Percentiles rank a stretch among this genome's conserved stretches.
phyloP scores from a whole-genome alignment of 257 asterid species.

The Solanum rostratum region DNA sequence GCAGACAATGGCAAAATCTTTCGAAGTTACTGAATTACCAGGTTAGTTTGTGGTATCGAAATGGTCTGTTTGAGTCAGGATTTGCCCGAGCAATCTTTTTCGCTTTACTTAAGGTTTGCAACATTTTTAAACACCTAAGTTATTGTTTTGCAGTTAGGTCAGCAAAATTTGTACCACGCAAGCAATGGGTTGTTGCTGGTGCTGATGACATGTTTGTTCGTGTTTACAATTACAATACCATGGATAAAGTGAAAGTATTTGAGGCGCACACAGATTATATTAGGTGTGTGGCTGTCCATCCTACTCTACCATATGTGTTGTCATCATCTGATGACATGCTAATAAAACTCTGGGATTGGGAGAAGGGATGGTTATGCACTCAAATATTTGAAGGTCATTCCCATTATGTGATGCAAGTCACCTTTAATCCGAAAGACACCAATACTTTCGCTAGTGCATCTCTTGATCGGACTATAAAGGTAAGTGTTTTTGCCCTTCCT shows the following conservation, averaged over 20 bases:
- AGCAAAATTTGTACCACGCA: conserved; percentile 84
- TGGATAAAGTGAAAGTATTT: conserved; percentile 93
- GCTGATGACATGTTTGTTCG: conserved; percentile 99
- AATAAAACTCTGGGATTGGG: conserved; percentile 99
- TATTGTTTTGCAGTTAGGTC: conserved; percentile 68
- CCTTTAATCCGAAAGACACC: conserved; percentile 95
- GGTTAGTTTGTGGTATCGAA: conserved; percentile 31
- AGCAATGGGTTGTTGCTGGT: conserved; percentile 99
- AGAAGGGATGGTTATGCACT: conserved; percentile 93
- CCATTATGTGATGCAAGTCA: conserved; percentile 99
- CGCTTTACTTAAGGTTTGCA: background rate
- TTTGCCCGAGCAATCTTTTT: background rate
- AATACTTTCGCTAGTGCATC: conserved; percentile 99
- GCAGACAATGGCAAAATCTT: conserved; percentile 90
- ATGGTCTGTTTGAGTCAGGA: background rate
- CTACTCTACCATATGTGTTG: conserved; percentile 84
- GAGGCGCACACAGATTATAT: conserved; percentile 98
- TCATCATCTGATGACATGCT: conserved; percentile 99
- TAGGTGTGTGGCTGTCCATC: conserved; percentile 97
- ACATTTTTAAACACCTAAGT: conserved; percentile 3
- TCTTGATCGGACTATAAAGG: conserved; percentile 95
- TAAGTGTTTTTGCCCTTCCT: background rate
- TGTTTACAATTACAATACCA: conserved; percentile 91
- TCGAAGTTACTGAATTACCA: conserved; percentile 95
- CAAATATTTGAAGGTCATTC: conserved; percentile 98